Evolutionary conservation across 1,139 yeast species (phyloP), one percentile per base, ranked within the genome.

Genomic region (Saccharomyces pastorianus): DNA sequence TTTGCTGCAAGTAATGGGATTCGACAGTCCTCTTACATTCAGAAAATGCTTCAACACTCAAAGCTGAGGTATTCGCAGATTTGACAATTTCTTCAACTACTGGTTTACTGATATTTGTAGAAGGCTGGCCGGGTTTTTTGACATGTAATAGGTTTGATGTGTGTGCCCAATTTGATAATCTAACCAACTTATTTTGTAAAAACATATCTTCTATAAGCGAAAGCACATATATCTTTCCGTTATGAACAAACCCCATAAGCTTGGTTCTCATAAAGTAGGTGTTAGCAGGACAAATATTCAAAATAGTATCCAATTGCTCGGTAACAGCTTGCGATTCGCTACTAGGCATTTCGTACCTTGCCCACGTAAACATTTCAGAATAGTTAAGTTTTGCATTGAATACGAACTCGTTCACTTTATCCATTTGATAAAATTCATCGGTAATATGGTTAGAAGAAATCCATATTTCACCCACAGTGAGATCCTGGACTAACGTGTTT

Each of bases 381-480:
- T 60, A 68, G 38, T 68, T 68, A 28, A 69, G 47, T 50, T 59
- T 65, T 0, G 72, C 71, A 38, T 63, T 66, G 50, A 69, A 69
- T 1, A 69, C 71, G 58, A 67, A 69, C 13, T 67, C 70, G 49
- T 67, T 69, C 2, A 69, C 64, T 48, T 63, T 62, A 41, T 66
- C 70, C 64, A 69, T 59, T 47, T 68, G 70, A 52, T 63, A 69
- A 51, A 69, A 69, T 54, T 69, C 72, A 52, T 68, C 66, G 1
- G 69, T 64, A 3, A 68, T 53, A 51, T 61, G 59, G 2, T 60
- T 59, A 5, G 70, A 64, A 17, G 68, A 66, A 25, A 93, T 88
- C 99, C 99, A 95, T 34, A 93, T 85, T 68, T 93, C 99, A 25
- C 99, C 99, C n/a, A 95, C 86, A 59, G 87, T 91, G 62, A 88